Base-by-base conservation (phyloP, 2,329 filamentous ascomycete species). In the Chalara sp. region DNA sequence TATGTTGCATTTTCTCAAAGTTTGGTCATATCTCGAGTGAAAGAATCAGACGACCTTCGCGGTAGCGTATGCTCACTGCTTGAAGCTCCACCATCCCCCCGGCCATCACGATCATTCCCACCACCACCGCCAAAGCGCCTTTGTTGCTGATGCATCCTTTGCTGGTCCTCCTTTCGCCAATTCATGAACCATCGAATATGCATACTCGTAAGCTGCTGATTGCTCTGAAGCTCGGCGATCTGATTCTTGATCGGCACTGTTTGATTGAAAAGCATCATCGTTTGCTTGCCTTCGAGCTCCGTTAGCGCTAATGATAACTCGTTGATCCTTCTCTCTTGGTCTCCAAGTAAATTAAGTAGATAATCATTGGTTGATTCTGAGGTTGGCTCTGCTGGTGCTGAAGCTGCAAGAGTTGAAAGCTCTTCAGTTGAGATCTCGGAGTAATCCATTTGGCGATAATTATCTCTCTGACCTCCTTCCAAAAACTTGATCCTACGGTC, bases 191-290 rank as follows among this genome's bases (percentile, higher is more conserved):
- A 67, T 10, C 64, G 56, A 13, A 67, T 62, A 56, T 67, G 65
- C 62, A 66, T 67, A 29, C 60, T 59, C 5, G 63, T 59, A 32
- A 65, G 62, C 29, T 65, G 62, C 49, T 65, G 62, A 28, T 58
- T 60, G 40, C 61, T 66, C 37, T 63, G 55, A 13, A 67, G 51
- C 62, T 84, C 80, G 4, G 76, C 74, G n/a, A 84, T 72, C 63
- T 83, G 78, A 52, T 84, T 79, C 51, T 80, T 79, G 53, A 84
- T 75, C 6, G 76, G 79, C 60, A 81, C 73, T 5, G 79, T 76
- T 63, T 83, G 78, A 58, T 81, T 83, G 60, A 83, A 72, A 6
- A 81, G 72, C 72, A 79, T 76, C 65, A 81, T 76, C 32, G 75
- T 79, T 60, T 83, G 79, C 46, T 78, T 74, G 4, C 76, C 76